A percentile compares a stretch with the other conserved stretches of the same genome.
Evolutionary conservation across 306 rosid genomes (phyloP).

Genomic region (Senna siamea): DNA sequence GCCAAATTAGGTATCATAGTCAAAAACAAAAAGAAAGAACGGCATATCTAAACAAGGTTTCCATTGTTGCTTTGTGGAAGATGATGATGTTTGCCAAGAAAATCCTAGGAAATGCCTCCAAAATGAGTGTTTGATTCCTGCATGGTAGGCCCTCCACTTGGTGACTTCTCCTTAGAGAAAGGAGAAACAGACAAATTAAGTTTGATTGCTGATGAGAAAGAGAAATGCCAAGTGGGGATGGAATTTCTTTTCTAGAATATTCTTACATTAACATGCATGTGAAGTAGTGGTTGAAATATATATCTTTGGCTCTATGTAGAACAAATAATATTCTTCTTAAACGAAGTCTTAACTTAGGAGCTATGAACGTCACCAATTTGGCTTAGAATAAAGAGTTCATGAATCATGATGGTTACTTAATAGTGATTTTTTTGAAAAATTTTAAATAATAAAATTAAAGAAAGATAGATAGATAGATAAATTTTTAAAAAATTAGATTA

Average conservation of each 20-base stretch:
- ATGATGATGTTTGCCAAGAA: constrained; percentile 42
- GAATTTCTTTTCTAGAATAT: not conserved
- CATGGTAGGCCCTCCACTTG: constrained; percentile 24
- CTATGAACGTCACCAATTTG: not conserved
- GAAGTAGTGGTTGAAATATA: constrained; percentile 12
- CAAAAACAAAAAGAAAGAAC: too few species aligned
- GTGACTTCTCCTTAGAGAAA: constrained; percentile 38
- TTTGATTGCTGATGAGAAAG: too few species aligned
- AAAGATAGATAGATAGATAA: too few species aligned
- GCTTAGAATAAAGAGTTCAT: not conserved
- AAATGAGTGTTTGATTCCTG: constrained; percentile 31
- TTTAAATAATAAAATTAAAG: too few species aligned
- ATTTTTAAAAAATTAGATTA: too few species aligned
- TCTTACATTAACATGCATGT: constrained; percentile 11
- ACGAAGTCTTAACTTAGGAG: too few species aligned
- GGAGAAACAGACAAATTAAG: constrained; percentile 31
- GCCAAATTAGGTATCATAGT: too few species aligned
- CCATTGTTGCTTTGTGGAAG: constrained; percentile 16
- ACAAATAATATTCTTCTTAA: constrained; percentile 31
- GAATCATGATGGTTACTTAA: too few species aligned
- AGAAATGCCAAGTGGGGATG: not conserved
- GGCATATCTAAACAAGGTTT: too few species aligned
- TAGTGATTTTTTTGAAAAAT: too few species aligned
- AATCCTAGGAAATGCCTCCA: constrained; percentile 54
- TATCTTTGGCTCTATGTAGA: constrained; percentile 14